Percentiles rank a stretch among this genome's conserved stretches.
These are phyloP conservation scores for Globisporangium viniferum DNA, from an alignment of 352 stramenopile genomes.

Conservation along the genomic window DNA sequence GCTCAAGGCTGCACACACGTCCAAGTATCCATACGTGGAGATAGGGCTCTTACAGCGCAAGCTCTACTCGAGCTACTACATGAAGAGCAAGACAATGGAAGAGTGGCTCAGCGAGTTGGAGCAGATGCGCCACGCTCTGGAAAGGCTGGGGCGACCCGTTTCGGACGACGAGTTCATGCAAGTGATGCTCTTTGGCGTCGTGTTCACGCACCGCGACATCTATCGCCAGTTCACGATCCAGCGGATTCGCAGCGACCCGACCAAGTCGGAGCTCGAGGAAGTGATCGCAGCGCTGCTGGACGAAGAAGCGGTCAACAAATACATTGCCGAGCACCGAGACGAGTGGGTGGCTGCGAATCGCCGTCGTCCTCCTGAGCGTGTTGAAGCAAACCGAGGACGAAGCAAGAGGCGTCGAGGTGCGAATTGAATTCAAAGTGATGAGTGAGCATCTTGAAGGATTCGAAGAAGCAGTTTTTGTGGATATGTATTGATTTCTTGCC, in stretches of 20 bases:
- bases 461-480: too few relatives aligned
- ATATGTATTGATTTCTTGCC: too few relatives aligned
- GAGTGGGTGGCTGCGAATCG: background rate
- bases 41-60: background rate
- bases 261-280: background rate
- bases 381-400: background rate
- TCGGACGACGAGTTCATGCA: background rate
- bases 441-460: background rate
- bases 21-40: background rate
- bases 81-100: background rate
- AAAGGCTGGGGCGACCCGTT: background rate
- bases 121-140: background rate
- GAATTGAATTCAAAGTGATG: background rate
- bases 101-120: background rate
- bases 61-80: slow-evolving; percentile 3
- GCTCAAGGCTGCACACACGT: background rate
- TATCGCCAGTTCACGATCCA: background rate
- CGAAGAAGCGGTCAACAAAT: background rate
- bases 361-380: background rate
- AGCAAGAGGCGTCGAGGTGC: background rate
- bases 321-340: background rate
- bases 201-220: background rate
- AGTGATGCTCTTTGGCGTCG: background rate
- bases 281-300: background rate
- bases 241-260: background rate